Evolutionary conservation across 306 rosid genomes (phyloP).

Genomic region (Cicer judaicum): DNA sequence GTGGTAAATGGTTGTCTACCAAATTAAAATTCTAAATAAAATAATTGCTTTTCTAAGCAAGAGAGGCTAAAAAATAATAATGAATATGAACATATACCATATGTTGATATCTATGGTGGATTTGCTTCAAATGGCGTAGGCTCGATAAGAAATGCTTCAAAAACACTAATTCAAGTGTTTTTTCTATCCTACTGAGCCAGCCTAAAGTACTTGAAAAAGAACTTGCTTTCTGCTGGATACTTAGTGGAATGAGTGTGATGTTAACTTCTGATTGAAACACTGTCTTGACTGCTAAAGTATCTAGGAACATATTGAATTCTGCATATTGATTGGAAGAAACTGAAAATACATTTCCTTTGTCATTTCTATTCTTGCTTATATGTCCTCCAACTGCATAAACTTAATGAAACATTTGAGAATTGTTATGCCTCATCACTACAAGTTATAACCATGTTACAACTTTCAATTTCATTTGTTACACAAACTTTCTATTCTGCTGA

Average conservation of each 20-base stretch:
- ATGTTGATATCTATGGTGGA: slow-evolving; percentile 66
- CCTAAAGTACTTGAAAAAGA: slow-evolving; percentile 54
- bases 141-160: slow-evolving; percentile 52
- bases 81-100: slow-evolving; percentile 58
- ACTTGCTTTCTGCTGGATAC: slow-evolving; percentile 60
- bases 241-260: slow-evolving; percentile 76
- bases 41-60: too few species aligned
- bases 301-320: slow-evolving; percentile 85
- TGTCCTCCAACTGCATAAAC: slow-evolving; percentile 88
- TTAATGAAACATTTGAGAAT: slow-evolving; percentile 56
- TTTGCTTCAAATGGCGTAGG: slow-evolving; percentile 59
- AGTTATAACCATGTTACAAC: too few species aligned
- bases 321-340: slow-evolving; percentile 74
- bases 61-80: slow-evolving; percentile 6
- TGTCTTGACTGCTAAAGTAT: slow-evolving; percentile 77
- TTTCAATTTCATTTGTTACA: too few species aligned
- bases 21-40: too few species aligned
- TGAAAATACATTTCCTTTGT: slow-evolving; percentile 78
- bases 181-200: slow-evolving; percentile 35
- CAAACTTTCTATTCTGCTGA: too few species aligned
- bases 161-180: slow-evolving; percentile 72
- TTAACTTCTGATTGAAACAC: slow-evolving; percentile 65
- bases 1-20: slow-evolving; percentile 45
- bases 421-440: too few species aligned
- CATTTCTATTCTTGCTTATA: slow-evolving; percentile 47